Percentiles rank a stretch among this genome's conserved stretches.
Conservation (phyloP, 2,329 filamentous ascomycete species). For the Aspergillus ustus region DNA sequence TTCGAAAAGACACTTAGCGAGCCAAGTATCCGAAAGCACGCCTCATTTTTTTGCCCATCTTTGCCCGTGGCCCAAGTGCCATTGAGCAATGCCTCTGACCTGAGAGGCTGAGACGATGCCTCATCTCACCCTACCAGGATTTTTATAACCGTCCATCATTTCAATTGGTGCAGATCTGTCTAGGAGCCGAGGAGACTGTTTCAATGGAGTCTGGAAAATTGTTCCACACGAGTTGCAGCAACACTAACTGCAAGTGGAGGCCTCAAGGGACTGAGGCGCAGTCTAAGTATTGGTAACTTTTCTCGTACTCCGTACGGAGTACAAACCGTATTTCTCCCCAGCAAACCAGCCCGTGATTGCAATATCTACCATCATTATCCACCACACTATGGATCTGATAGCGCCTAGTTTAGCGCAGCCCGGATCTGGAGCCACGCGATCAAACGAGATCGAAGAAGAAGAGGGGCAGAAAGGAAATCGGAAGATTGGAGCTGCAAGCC, state of each 20-base stretch:
- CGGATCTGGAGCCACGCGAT: conserved; percentile 32
- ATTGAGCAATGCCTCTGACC: background rate
- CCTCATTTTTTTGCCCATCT: background rate
- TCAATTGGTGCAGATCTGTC: background rate
- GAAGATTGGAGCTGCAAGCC: conserved; percentile 23
- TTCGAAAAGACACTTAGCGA: conserved; percentile 5
- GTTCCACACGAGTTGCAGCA: conserved; percentile 9
- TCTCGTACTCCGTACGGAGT: background rate
- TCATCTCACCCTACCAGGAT: background rate
- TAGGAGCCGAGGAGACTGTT: background rate
- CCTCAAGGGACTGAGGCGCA: conserved; percentile 19
- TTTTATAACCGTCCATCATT: background rate
- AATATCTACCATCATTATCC: background rate
- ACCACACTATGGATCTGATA: conserved; percentile 10
- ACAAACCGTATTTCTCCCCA: background rate
- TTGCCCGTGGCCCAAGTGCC: background rate
- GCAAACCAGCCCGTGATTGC: background rate
- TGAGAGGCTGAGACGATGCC: background rate
- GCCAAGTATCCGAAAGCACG: background rate
- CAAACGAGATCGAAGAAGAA: conserved; percentile 19
- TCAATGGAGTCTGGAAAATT: conserved; percentile 3
- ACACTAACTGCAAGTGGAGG: conserved; percentile 19
- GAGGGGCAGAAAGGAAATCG: conserved; percentile 21
- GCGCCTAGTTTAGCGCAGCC: conserved; percentile 26
- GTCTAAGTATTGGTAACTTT: conserved; percentile 2